Base-by-base conservation (phyloP, 257 asterid genomes). In the Solanum chilense region DNA sequence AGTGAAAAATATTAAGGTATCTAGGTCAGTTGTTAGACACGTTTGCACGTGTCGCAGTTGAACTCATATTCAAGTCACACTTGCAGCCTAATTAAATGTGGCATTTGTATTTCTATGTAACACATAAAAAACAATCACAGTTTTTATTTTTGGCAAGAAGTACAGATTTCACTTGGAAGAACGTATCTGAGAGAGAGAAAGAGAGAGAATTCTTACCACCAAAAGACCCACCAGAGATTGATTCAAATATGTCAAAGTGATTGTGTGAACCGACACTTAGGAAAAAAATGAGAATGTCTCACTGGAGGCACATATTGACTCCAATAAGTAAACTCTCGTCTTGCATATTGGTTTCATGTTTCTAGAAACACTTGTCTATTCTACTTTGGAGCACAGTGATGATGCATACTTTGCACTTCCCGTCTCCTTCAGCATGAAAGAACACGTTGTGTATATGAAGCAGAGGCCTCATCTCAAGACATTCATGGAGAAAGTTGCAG, bases 311-410 rank as follows among this genome's bases (percentile, higher is more conserved):
- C 31, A 62, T 62, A n/a, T 62, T 23, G 69, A 62, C 27, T 10
- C 15, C 15, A 23, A 62, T n/a, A 23, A 23, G 69, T 62, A 62
- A 62, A 62, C 82, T 86, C n/a, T 66, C 33, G 82, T 44, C 71
- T 82, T 91, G 84, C 78, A 83, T 87, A 47, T 29, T 27, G 44
- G 13, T 80, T 88, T 42, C 2, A 76, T 86, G 84, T 90, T 52
- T 91, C 86, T 98, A 97, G 99, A 97, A 91, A 94, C 99, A 60
- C 98, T 97, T 29, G 96, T 97, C 86, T 99, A 97, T 92, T 97
- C 98, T 66, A 90, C 95, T 41, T 73, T 94, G 91, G 99, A 94
- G 73, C 93, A 85, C 85, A 89, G 96, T 88, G 93, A 92, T 84
- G 94, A 92, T 85, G 95, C 96, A 8, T 99, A 96, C 92, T 96